Base-by-base conservation (phyloP, 2,329 filamentous ascomycete species). In the Alternaria postmessia region DNA sequence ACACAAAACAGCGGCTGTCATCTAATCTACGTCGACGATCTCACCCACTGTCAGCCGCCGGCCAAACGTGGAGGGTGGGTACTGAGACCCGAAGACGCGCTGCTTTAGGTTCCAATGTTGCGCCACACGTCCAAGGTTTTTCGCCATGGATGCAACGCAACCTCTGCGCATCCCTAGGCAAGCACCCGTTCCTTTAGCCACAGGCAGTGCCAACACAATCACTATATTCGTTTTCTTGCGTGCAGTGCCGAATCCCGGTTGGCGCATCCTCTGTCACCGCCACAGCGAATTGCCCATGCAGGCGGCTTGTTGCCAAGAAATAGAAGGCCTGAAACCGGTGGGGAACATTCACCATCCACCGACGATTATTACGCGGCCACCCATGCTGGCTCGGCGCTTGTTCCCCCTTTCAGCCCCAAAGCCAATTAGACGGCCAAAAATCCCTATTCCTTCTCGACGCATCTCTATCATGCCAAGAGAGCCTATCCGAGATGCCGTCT, bases 401-500 rank as follows among this genome's bases (percentile, higher is more conserved):
- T 66, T 67, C 59, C 67, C 67, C 62, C 43, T 65, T 66, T 39
- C 51, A 62, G 61, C 48, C 54, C 51, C 59, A 53, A 64, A 48
- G 54, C 70, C 67, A 70, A 67, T 67, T 52, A 66, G 46, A 62
- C 60, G 60, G 57, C 51, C 52, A 62, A 59, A 57, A 56, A 55
- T 65, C 67, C 60, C 57, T 57, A 61, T 60, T 62, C 49, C 58
- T 65, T 66, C 69, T 65, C 67, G 66, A 69, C 62, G 22, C 39
- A 41, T 59, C 63, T 57, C 54, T 71, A 68, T 66, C 68, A 61
- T 65, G 73, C 72, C 73, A 75, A 74, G 73, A 39, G 41, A 7
- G 47, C 48, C 47, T 60, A 67, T 64, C 71, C 74, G 72, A 66
- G 54, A 71, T 73, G 68, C 73, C 73, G 74, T 72, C 72, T 75